A percentile compares a stretch with the other conserved stretches of the same genome.
Evolutionary conservation across 345 rosid genomes (phyloP).

Genomic region (Eucalyptus fibrosa): DNA sequence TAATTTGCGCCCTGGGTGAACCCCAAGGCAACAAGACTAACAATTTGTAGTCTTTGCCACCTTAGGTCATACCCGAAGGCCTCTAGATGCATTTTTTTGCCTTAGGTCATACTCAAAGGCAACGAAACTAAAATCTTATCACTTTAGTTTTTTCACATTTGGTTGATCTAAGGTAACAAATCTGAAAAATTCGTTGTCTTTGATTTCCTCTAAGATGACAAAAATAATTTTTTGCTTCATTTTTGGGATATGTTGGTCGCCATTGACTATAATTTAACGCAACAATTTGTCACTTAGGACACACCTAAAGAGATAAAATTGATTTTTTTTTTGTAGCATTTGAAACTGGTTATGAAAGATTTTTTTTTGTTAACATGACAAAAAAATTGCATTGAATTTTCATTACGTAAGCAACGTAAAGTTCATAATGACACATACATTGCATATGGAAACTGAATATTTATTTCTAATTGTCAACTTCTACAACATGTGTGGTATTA

Average conservation of each 20-base stretch:
- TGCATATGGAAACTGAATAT: not conserved
- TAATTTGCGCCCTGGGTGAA: not conserved
- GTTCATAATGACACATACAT: not conserved
- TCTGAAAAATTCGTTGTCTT: not conserved
- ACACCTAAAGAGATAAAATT: not conserved
- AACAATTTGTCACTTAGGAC: not conserved
- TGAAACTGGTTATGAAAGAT: not conserved
- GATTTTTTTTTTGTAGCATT: not conserved
- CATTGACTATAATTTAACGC: not conserved
- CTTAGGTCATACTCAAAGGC: not conserved
- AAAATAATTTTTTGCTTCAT: not conserved
- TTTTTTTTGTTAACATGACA: not conserved
- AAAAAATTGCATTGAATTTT: not conserved
- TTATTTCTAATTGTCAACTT: not conserved
- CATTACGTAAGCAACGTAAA: not conserved
- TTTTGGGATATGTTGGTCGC: not conserved
- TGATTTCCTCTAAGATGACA: not conserved
- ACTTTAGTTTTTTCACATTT: not conserved
- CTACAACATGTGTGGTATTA: not conserved
- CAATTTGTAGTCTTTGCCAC: not conserved
- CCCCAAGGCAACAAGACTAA: not conserved
- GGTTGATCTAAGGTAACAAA: not conserved
- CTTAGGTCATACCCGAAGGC: not conserved
- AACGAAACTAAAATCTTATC: not conserved
- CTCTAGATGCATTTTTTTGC: not conserved